These are phyloP conservation scores for Barnettozyma vustinii DNA, from an alignment of 805 yeast species.

Conservation along the genomic window DNA sequence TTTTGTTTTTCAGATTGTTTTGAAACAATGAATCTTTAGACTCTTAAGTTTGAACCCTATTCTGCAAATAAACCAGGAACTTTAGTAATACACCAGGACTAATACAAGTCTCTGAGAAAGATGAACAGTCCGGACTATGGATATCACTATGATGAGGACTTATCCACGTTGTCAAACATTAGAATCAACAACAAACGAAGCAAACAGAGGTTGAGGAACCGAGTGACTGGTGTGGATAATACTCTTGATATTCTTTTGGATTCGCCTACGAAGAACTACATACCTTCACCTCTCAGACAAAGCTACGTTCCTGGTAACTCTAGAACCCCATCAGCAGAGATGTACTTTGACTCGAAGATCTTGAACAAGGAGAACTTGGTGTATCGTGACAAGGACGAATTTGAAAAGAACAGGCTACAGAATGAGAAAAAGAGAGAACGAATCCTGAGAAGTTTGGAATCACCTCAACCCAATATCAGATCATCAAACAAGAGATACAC, in stretches of 20 bases:
- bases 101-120: not conserved
- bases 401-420: constrained; percentile 2
- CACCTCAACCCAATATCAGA: not conserved
- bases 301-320: constrained; percentile 6
- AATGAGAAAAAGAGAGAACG: constrained; percentile 19
- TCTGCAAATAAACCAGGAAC: too few relatives aligned
- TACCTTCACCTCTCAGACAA: constrained; percentile 11
- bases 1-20: not conserved
- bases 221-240: constrained; percentile 1
- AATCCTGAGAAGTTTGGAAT: constrained; percentile 7
- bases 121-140: not conserved
- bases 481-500: not conserved
- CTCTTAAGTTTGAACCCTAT: not conserved
- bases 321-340: not conserved
- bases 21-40: not conserved
- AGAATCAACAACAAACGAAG: constrained; percentile 17
- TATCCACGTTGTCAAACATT: constrained; percentile 19
- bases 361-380: constrained; percentile 13
- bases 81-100: too few relatives aligned
- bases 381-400: constrained; percentile 15
- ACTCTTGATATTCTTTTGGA: constrained; percentile 7
- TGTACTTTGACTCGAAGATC: constrained; percentile 11
- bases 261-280: constrained; percentile 10
- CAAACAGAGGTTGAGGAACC: constrained; percentile 12
- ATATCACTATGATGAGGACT: constrained; percentile 12